These are phyloP conservation scores for Postia placenta DNA, from an alignment of 768 basidiomycete species.

Conservation along the genomic window DNA sequence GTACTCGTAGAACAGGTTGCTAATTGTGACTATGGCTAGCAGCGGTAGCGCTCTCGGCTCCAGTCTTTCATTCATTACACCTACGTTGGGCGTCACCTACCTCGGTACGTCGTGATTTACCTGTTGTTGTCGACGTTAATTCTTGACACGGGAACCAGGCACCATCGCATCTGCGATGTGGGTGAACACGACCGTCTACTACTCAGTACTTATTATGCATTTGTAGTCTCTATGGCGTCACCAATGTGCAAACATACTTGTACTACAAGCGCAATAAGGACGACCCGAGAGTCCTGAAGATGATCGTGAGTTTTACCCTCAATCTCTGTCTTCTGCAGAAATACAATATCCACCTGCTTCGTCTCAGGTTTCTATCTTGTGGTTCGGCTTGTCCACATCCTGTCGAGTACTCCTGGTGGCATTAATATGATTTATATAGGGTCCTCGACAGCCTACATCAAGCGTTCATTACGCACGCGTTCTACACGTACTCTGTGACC, in stretches of 20 bases:
- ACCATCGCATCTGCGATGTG: neutral
- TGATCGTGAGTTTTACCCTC: neutral
- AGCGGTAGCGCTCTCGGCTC: no score
- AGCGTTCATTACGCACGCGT: constrained; percentile 12
- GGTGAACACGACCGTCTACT: neutral
- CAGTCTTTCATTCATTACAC: neutral
- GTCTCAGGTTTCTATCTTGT: no score
- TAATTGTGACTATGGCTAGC: no score
- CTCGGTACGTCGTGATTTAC: neutral
- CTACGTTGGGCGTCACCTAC: neutral
- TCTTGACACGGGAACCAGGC: neutral
- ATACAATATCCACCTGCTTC: no score
- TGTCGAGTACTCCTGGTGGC: no score
- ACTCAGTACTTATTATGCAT: neutral
- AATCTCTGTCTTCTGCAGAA: no score
- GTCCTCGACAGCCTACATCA: constrained; percentile 16
- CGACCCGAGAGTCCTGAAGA: neutral
- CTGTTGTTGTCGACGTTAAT: neutral
- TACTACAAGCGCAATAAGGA: neutral
- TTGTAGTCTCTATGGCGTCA: neutral
- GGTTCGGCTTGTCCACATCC: no score
- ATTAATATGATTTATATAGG: constrained; percentile 6
- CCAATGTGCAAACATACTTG: neutral
- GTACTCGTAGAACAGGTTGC: no score
- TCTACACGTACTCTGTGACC: constrained; percentile 7